phyloP scores from a whole-genome alignment of 2,329 filamentous ascomycete genomes.

The Ophiostoma australiae region DNA sequence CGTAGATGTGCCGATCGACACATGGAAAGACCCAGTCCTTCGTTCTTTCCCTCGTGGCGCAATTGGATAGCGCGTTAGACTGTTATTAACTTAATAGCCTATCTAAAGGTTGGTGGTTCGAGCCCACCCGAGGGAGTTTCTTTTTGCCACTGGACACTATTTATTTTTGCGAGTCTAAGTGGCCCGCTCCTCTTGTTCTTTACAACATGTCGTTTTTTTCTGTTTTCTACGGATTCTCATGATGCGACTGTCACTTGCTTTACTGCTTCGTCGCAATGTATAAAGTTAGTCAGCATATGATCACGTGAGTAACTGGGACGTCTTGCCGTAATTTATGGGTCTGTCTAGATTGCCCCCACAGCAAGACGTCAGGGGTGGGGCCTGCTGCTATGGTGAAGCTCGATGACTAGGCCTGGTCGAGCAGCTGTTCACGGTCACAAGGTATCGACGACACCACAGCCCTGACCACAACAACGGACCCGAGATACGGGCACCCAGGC shows the following conservation, averaged over 20 bases:
- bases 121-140: slow-evolving; percentile 15
- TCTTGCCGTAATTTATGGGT: neutral
- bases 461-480: neutral
- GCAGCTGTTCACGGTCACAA: neutral
- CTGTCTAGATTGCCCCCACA: neutral
- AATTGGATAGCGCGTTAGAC: slow-evolving; percentile 17
- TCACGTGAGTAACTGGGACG: neutral
- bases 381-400: neutral
- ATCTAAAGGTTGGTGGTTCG: slow-evolving; percentile 17
- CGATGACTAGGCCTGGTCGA: neutral
- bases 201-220: no score
- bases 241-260: neutral
- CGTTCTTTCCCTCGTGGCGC: slow-evolving; percentile 13
- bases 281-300: neutral
- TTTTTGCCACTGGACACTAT: neutral
- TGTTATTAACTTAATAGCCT: slow-evolving; percentile 13
- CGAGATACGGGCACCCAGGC: neutral
- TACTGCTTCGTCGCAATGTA: neutral
- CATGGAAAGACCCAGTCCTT: slow-evolving; percentile 6
- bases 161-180: neutral
- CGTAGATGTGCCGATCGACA: neutral
- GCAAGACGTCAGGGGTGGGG: slow-evolving; percentile 6
- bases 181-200: no score
- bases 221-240: neutral
- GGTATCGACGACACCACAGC: slow-evolving; percentile 1